Conservation (phyloP, 163 green algal genomes). For the Chlorella variabilis region DNA sequence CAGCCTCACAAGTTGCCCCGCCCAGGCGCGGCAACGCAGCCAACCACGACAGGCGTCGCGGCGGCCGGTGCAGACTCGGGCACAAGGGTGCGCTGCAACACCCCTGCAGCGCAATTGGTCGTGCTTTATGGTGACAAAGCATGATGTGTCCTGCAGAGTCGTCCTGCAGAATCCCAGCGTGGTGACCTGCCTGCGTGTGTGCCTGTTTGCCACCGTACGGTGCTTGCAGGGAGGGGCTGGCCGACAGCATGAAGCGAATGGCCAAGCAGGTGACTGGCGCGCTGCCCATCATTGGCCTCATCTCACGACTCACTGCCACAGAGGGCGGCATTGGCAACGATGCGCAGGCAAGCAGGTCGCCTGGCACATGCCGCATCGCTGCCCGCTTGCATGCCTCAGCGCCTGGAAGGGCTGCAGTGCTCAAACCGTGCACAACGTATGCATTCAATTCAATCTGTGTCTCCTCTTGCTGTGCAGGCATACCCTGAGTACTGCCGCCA, state of each 20-base stretch:
- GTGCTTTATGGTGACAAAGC: neutral
- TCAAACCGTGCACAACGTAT: no score
- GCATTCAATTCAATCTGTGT: neutral
- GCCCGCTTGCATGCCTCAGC: no score
- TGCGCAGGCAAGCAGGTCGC: neutral
- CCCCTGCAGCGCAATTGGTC: neutral
- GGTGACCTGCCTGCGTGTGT: no score
- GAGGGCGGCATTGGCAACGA: conserved; percentile 49
- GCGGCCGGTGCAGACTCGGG: no score
- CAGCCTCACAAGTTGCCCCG: neutral
- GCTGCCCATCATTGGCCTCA: conserved; percentile 43
- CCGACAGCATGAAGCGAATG: conserved; percentile 24
- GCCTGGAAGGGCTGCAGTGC: no score
- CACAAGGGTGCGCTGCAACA: no score
- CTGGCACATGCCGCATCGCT: no score
- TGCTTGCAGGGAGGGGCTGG: conserved; percentile 25
- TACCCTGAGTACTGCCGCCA: conserved; percentile 83
- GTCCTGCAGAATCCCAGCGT: no score
- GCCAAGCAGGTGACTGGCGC: conserved; percentile 23
- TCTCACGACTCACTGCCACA: conserved; percentile 33
- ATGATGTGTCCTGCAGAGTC: no score
- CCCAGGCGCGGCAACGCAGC: no score
- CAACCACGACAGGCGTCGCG: no score
- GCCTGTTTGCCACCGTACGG: no score
- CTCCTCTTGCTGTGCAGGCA: conserved; percentile 45